Conservation (phyloP, 257 asterid species). For the Orobanche coerulescens region DNA sequence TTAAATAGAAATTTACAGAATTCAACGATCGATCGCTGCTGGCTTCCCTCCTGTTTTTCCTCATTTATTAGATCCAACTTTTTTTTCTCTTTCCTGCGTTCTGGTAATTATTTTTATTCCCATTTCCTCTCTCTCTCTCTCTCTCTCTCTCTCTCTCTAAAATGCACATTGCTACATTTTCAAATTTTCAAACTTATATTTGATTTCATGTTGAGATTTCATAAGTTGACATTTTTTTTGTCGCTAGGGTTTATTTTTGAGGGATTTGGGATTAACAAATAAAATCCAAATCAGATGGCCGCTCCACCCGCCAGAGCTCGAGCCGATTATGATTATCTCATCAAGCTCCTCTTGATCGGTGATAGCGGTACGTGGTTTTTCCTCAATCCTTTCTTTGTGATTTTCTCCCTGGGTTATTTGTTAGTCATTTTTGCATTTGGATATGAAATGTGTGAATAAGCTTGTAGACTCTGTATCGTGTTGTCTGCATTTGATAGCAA, state of each 20-base stretch:
- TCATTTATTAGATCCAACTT: constrained; percentile 39
- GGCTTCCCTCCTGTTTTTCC: constrained; percentile 45
- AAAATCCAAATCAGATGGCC: constrained; percentile 35
- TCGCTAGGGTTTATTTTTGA: constrained; percentile 34
- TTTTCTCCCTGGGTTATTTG: not conserved
- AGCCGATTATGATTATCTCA: constrained; percentile 58
- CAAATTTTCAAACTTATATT: constrained; percentile 12
- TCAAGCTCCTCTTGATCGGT: constrained; percentile 58
- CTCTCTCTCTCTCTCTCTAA: not conserved
- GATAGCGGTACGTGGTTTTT: constrained; percentile 39
- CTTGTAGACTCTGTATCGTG: not conserved
- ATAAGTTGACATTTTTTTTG: not conserved
- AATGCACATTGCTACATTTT: not conserved
- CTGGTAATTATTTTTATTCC: constrained; percentile 32
- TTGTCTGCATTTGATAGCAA: constrained; percentile 16
- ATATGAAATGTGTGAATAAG: constrained; percentile 7
- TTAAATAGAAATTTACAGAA: constrained; percentile 1
- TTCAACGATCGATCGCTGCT: constrained; percentile 38
- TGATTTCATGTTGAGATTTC: not conserved
- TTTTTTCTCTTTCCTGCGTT: constrained; percentile 31
- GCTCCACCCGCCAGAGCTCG: constrained; percentile 70
- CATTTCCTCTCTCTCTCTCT: not conserved
- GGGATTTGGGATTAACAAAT: constrained; percentile 13
- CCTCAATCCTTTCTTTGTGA: not conserved
- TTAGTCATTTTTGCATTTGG: constrained; percentile 1